These are phyloP conservation scores for Fusarium circinatum DNA, from an alignment of 2,329 filamentous ascomycete species.

Conservation along the genomic window DNA sequence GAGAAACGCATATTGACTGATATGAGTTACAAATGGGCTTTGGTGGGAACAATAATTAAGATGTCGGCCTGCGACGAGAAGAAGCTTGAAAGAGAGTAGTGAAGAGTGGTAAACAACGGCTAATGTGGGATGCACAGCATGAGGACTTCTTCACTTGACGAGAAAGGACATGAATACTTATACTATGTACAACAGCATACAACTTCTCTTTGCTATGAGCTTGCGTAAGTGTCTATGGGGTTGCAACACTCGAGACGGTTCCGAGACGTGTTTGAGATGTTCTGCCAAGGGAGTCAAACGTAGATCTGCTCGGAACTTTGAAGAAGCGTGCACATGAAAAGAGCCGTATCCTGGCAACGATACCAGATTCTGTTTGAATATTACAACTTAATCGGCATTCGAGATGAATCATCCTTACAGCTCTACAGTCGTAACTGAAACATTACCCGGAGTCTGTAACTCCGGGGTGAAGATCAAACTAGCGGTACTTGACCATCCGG, in stretches of 20 bases:
- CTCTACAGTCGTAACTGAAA: conserved; percentile 23
- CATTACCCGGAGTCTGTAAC: conserved; percentile 15
- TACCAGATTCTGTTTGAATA: background rate
- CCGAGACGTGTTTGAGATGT: conserved; percentile 26
- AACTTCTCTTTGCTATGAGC: background rate
- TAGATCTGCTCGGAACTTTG: background rate
- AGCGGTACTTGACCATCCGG: conserved; percentile 28
- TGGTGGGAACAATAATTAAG: conserved; percentile 37
- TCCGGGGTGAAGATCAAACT: conserved; percentile 33
- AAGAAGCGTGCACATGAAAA: conserved; percentile 1
- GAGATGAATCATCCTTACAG: conserved; percentile 1
- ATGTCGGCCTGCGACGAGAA: conserved; percentile 65
- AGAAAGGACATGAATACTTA: conserved; percentile 17
- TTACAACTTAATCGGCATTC: background rate
- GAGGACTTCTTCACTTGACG: background rate
- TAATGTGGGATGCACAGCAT: conserved; percentile 13
- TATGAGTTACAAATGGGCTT: conserved; percentile 21
- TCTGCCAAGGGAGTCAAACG: background rate
- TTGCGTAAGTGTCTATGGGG: background rate
- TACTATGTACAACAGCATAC: background rate
- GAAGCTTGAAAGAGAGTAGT: conserved; percentile 10
- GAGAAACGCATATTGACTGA: conserved; percentile 65
- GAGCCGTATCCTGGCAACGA: background rate
- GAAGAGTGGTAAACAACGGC: conserved; percentile 1
- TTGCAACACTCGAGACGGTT: conserved; percentile 16